Base-by-base conservation (phyloP, 495 filamentous ascomycete species). In the Hyaloscypha variabilis region DNA sequence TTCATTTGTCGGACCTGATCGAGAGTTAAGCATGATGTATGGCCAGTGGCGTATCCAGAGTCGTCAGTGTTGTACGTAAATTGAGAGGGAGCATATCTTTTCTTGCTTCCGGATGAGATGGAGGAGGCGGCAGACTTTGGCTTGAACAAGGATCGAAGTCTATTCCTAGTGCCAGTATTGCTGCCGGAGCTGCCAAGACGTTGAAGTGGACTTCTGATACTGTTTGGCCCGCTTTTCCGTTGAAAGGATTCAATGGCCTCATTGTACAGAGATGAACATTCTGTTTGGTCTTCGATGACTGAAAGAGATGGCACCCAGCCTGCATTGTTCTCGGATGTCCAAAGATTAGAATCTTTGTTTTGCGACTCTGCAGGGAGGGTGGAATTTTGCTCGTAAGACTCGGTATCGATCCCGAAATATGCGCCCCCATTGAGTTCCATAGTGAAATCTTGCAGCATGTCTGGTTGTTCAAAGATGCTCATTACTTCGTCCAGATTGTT, bases 41-140 rank as follows among this genome's bases (percentile, higher is more conserved):
- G 29, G 14, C 61, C 68, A 34, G 56, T 70, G 6, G 28, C 54
- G 42, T 70, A 70, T 23, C 64, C 68, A 17, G 68, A 70, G 51
- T 70, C 68, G 23, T 51, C 34, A 1, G 64, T 67, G 14, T 34
- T 50, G n/a, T 49, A n/a, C 19, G 60, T 64, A 29, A 64, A 61
- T 64, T 55, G 60, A 30, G 64, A 63, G 17, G 8, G 34, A 3
- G 68, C 58, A 54, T 62, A 66, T 34, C 25, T 62, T n/a, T 57
- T 62, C 53, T 21, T 62, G 49, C 49, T 39, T 1, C n/a, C 42
- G 8, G 51, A 46, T 4, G 63, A 60, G 25, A 11, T 14, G 17
- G 51, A 46, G 13, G 63, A 60, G 23, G 10, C 21, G 31, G 14
- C 55, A 53, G 67, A 59, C 46, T 56, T 70, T 29, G 46, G 46